phyloP scores from a whole-genome alignment of 208 protist genomes.

The Crithidia bombi region DNA sequence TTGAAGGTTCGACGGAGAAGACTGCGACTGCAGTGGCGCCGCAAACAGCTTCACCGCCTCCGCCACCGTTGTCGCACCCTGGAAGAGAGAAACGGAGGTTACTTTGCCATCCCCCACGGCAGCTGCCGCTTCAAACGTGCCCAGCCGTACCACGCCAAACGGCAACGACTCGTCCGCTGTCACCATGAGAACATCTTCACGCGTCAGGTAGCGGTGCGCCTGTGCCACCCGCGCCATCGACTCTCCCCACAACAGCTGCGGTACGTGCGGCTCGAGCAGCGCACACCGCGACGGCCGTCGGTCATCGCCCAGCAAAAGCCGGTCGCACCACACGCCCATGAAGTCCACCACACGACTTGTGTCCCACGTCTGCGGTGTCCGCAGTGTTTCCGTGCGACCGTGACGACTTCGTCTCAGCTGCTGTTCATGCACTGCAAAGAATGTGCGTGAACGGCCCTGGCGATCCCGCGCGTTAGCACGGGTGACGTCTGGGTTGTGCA shows the following conservation, averaged over 20 bases:
- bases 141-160: conserved; percentile 55
- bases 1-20: conserved; percentile 18
- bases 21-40: background rate
- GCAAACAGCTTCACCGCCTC: conserved; percentile 39
- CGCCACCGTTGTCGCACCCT: conserved; percentile 11
- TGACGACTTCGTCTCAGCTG: conserved; percentile 5
- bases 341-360: conserved; percentile 67
- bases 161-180: conserved; percentile 43
- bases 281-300: conserved; percentile 55
- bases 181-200: conserved; percentile 62
- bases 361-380: conserved; percentile 78
- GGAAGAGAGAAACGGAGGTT: background rate
- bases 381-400: conserved; percentile 18
- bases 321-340: conserved; percentile 85
- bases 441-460: conserved; percentile 49
- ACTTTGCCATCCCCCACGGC: background rate
- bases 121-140: background rate
- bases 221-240: conserved; percentile 63
- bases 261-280: conserved; percentile 70
- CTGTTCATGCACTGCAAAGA: conserved; percentile 32
- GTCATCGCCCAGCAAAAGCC: conserved; percentile 74
- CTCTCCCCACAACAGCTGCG: conserved; percentile 42
- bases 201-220: conserved; percentile 52
- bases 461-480: conserved; percentile 60
- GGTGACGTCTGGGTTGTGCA: conserved; percentile 69